phyloP scores from a whole-genome alignment of 352 stramenopile species.

The Phytopythium kandeliae region DNA sequence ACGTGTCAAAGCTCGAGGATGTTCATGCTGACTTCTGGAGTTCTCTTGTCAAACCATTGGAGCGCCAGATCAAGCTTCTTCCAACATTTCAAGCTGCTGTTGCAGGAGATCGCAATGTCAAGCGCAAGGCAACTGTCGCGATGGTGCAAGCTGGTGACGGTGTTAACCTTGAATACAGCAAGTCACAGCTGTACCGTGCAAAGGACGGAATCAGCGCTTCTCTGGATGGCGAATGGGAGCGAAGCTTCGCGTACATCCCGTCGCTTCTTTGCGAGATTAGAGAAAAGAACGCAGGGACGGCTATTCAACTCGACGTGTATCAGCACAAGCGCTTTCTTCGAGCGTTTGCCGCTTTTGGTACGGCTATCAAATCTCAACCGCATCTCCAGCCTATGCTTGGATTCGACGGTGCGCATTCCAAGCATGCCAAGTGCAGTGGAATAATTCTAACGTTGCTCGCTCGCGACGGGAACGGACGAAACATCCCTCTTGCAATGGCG shows the following conservation, averaged over 20 bases:
- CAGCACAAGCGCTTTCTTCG: conserved; percentile 8
- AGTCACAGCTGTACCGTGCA: conserved; percentile 4
- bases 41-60: conserved; percentile 2
- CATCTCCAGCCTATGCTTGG: conserved; percentile 4
- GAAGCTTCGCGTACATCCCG: conserved; percentile 3
- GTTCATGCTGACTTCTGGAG: conserved; percentile 1
- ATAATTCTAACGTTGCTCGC: neutral
- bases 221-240: conserved; percentile 3
- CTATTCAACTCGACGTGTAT: conserved; percentile 4
- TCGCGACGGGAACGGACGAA: conserved; percentile 5
- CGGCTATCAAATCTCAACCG: neutral
- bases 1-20: neutral
- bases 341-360: conserved; percentile 5
- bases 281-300: conserved; percentile 3
- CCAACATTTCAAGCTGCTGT: conserved; percentile 5
- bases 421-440: conserved; percentile 2
- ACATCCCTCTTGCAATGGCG: conserved; percentile 5
- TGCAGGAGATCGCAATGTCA: too few species aligned
- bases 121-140: neutral
- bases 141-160: conserved; percentile 5
- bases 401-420: conserved; percentile 9
- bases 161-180: neutral
- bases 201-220: neutral
- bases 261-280: conserved; percentile 2
- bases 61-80: neutral